Percentiles rank a stretch among this genome's conserved stretches.
Conservation (phyloP, 2,329 filamentous ascomycete species). For the Whalleya microplaca region DNA sequence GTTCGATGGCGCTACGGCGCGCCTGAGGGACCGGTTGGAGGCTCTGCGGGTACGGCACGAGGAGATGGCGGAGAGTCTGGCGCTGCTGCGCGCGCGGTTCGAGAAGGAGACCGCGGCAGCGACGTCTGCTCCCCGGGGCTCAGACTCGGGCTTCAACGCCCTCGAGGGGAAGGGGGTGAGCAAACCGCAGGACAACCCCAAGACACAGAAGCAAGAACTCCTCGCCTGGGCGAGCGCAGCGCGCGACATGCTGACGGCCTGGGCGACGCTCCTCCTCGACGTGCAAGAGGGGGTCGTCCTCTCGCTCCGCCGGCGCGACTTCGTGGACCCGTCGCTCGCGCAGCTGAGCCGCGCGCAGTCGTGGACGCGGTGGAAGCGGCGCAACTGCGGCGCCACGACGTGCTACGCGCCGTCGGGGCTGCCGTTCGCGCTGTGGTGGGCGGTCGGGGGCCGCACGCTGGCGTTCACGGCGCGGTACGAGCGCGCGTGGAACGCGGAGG, state of each 20-base stretch:
- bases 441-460: neutral
- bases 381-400: constrained; percentile 30
- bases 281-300: constrained; percentile 22
- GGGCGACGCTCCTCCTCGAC: constrained; percentile 12
- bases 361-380: constrained; percentile 27
- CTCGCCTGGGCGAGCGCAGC: constrained; percentile 7
- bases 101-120: neutral
- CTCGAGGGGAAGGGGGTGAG: too few relatives aligned
- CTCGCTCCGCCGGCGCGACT: too few relatives aligned
- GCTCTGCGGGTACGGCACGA: neutral
- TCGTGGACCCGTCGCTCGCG: too few relatives aligned
- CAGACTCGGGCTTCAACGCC: too few relatives aligned
- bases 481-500: constrained; percentile 1
- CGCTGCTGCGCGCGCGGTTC: neutral
- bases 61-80: neutral
- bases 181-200: too few relatives aligned
- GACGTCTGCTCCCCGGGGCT: too few relatives aligned
- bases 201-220: neutral
- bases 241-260: constrained; percentile 15
- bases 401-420: constrained; percentile 16
- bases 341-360: too few relatives aligned
- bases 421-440: neutral
- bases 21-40: constrained; percentile 18
- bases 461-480: constrained; percentile 23
- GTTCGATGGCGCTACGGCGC: neutral